Percentiles rank a stretch among this genome's conserved stretches.
Conservation (phyloP, 352 stramenopile genomes). For the Pythium rishiriense region DNA sequence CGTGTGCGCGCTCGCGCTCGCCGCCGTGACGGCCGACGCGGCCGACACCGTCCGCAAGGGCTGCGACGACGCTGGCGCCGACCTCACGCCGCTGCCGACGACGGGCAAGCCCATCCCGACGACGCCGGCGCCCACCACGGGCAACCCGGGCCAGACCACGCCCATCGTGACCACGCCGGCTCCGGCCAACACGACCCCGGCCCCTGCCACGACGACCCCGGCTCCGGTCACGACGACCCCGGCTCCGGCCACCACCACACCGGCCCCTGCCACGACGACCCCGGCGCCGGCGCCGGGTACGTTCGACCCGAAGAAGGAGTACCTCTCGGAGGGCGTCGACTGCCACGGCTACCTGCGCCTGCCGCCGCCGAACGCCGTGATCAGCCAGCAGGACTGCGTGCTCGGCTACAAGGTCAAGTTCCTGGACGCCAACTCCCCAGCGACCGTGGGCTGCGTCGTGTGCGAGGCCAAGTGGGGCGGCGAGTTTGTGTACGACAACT, state of each 20-base stretch:
- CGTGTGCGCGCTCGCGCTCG: constrained; percentile 24
- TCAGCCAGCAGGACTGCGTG: constrained; percentile 8
- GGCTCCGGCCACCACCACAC: constrained; percentile 2
- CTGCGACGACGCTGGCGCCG: constrained; percentile 12
- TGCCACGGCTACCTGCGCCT: constrained; percentile 12
- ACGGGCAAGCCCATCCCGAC: constrained; percentile 15
- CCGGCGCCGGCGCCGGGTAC: background rate
- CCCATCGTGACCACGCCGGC: background rate
- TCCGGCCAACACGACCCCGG: background rate
- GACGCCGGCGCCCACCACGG: constrained; percentile 2
- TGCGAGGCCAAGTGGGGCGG: constrained; percentile 13
- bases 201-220: constrained; percentile 8
- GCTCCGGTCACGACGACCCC: constrained; percentile 14
- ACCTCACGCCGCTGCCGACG: constrained; percentile 14
- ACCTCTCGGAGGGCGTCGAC: background rate
- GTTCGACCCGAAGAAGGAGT: constrained; percentile 8
- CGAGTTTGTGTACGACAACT: constrained; percentile 24
- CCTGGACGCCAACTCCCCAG: background rate
- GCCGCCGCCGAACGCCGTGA: background rate
- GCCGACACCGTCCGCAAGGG: constrained; percentile 7
- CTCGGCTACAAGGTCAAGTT: constrained; percentile 16
- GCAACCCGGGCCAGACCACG: constrained; percentile 2
- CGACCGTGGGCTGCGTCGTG: constrained; percentile 1
- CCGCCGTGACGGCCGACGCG: constrained; percentile 16
- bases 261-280: constrained; percentile 6